A percentile compares a stretch with the other conserved stretches of the same genome.
phyloP scores from a whole-genome alignment of 768 basidiomycete genomes.

The Termitomyces titanicus region DNA sequence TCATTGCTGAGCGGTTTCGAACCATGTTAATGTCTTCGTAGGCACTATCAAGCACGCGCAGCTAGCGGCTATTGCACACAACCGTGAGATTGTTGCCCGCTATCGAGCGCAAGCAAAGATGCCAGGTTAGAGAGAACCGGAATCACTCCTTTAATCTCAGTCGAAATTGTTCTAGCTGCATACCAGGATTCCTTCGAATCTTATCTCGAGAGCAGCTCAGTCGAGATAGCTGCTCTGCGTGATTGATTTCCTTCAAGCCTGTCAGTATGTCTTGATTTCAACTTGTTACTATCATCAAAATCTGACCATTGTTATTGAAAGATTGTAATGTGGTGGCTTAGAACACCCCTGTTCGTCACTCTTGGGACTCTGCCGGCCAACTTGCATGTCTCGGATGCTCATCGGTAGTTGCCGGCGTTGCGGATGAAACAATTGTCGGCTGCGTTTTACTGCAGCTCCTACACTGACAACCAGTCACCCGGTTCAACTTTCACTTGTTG shows the following conservation, averaged over 20 bases:
- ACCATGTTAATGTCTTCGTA: constrained; percentile 22
- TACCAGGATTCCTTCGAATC: constrained; percentile 60
- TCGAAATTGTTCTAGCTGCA: constrained; percentile 30
- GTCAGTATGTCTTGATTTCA: not conserved
- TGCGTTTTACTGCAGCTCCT: not conserved
- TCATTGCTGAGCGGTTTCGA: not conserved
- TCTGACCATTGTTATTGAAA: not conserved
- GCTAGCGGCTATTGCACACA: constrained; percentile 70
- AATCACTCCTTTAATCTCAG: not conserved
- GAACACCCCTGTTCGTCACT: not conserved
- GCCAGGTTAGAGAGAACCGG: constrained; percentile 35
- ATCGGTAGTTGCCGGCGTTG: not conserved
- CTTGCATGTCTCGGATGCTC: not conserved
- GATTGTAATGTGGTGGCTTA: not conserved
- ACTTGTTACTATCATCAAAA: not conserved
- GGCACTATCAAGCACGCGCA: constrained; percentile 89
- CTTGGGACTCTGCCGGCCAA: no score
- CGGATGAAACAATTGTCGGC: not conserved
- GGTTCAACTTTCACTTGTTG: not conserved
- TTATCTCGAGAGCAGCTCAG: constrained; percentile 52
- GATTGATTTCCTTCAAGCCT: constrained; percentile 35
- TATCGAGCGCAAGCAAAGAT: constrained; percentile 53
- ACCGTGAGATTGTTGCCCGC: constrained; percentile 66
- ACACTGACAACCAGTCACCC: not conserved
- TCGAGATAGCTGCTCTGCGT: constrained; percentile 63